A percentile compares a stretch with the other conserved stretches of the same genome.
phyloP scores from a whole-genome alignment of 768 basidiomycete genomes.

The Rhizopogon vulgaris region DNA sequence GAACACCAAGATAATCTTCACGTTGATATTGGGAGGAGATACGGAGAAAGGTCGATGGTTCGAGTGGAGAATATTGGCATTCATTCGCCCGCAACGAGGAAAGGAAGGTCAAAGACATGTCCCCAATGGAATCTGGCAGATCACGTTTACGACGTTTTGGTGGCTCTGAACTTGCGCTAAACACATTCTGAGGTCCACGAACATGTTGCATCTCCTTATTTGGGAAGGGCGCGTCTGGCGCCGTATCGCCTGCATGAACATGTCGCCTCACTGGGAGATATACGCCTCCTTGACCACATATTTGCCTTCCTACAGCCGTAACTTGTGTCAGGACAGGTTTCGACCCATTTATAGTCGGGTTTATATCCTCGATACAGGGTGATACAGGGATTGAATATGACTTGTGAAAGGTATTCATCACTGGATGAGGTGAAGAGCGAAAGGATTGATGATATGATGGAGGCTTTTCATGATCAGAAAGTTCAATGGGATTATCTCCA shows the following conservation, averaged over 20 bases:
- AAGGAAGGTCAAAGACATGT: slow-evolving; percentile 15
- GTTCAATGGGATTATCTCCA: slow-evolving; percentile 1
- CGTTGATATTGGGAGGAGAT: neutral
- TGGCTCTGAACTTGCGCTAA: slow-evolving; percentile 12
- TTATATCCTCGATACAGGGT: neutral
- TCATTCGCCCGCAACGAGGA: neutral
- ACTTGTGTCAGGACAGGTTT: too few relatives aligned
- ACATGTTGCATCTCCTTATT: slow-evolving; percentile 50
- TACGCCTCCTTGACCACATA: neutral
- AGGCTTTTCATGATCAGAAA: slow-evolving; percentile 10
- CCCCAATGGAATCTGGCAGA: slow-evolving; percentile 1
- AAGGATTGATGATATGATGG: slow-evolving; percentile 6
- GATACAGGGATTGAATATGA: neutral
- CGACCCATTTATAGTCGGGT: neutral
- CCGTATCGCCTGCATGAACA: neutral
- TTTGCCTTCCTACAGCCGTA: neutral
- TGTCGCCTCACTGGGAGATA: neutral
- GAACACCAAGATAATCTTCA: neutral
- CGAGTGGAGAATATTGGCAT: neutral
- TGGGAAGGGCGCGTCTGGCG: slow-evolving; percentile 41
- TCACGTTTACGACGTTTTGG: slow-evolving; percentile 6
- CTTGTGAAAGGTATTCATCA: neutral
- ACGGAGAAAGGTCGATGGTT: neutral
- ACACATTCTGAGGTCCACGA: slow-evolving; percentile 47
- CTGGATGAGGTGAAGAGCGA: neutral